phyloP scores from a whole-genome alignment of 1,284 basidiomycete species.

The Chalciporus sp. region DNA sequence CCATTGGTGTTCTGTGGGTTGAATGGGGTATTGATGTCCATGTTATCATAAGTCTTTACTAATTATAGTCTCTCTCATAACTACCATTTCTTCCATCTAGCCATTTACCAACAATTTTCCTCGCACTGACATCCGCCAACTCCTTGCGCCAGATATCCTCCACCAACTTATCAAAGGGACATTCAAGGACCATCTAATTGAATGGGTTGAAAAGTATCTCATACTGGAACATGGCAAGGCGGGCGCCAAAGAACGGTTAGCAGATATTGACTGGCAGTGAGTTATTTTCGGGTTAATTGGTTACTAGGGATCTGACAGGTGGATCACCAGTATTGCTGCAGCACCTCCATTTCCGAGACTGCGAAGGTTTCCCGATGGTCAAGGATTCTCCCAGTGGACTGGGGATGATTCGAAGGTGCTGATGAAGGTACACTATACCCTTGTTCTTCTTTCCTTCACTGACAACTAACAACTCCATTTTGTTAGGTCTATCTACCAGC shows the following conservation, averaged over 20 bases:
- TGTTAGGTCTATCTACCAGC: slow-evolving; percentile 4
- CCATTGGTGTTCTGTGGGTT: background rate
- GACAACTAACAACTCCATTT: too few relatives aligned
- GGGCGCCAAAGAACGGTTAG: slow-evolving; percentile 1
- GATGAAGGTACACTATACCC: slow-evolving; percentile 10
- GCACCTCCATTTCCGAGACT: slow-evolving; percentile 11
- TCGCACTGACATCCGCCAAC: slow-evolving; percentile 9
- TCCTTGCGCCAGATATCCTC: slow-evolving; percentile 9
- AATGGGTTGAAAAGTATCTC: slow-evolving; percentile 13
- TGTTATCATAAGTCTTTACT: background rate
- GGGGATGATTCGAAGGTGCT: slow-evolving; percentile 19
- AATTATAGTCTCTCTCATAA: background rate
- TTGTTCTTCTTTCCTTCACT: too few relatives aligned
- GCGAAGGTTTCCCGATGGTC: slow-evolving; percentile 14
- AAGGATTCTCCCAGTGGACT: slow-evolving; percentile 17
- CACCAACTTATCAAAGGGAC: slow-evolving; percentile 10
- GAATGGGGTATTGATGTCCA: background rate
- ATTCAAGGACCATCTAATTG: slow-evolving; percentile 11
- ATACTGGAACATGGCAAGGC: background rate
- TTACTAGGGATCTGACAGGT: background rate
- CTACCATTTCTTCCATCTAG: background rate
- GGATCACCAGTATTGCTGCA: slow-evolving; percentile 4
- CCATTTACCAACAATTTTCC: slow-evolving; percentile 13
- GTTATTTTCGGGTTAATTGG: background rate
- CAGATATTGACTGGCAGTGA: slow-evolving; percentile 17